Conservation (phyloP, 2,329 filamentous ascomycete genomes). For the Colletotrichum limetticola region DNA sequence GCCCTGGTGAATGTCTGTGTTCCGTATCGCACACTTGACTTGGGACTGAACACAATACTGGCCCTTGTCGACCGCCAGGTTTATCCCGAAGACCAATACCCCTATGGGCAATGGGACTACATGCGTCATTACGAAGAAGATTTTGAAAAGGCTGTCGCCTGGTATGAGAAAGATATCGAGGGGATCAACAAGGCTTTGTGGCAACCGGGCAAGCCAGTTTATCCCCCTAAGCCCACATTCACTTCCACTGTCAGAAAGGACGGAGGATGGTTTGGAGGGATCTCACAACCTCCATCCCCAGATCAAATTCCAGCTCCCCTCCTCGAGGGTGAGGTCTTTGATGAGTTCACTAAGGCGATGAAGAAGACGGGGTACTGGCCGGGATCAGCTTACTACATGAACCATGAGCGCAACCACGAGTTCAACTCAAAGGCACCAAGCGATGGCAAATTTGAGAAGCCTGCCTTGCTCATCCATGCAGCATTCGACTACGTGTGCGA, state of each 20-base stretch:
- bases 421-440: constrained; percentile 44
- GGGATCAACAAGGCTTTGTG: constrained; percentile 34
- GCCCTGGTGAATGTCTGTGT: constrained; percentile 44
- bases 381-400: constrained; percentile 46
- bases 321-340: constrained; percentile 59
- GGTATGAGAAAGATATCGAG: constrained; percentile 36
- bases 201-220: not conserved
- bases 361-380: constrained; percentile 86
- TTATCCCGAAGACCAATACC: constrained; percentile 55
- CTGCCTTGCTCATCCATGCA: constrained; percentile 47
- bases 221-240: constrained; percentile 19
- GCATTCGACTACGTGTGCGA: constrained; percentile 51
- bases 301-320: not conserved
- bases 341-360: constrained; percentile 84
- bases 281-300: constrained; percentile 9
- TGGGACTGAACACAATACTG: constrained; percentile 49
- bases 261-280: constrained; percentile 36
- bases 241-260: constrained; percentile 19
- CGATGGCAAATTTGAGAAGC: constrained; percentile 48
- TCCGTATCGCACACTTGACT: constrained; percentile 53
- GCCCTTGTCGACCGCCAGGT: constrained; percentile 52
- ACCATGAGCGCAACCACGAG: constrained; percentile 52
- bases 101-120: constrained; percentile 47
- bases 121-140: constrained; percentile 40
- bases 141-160: constrained; percentile 37